These are phyloP conservation scores for Colletotrichum scovillei DNA, from an alignment of 2,329 filamentous ascomycete species.

Conservation along the genomic window DNA sequence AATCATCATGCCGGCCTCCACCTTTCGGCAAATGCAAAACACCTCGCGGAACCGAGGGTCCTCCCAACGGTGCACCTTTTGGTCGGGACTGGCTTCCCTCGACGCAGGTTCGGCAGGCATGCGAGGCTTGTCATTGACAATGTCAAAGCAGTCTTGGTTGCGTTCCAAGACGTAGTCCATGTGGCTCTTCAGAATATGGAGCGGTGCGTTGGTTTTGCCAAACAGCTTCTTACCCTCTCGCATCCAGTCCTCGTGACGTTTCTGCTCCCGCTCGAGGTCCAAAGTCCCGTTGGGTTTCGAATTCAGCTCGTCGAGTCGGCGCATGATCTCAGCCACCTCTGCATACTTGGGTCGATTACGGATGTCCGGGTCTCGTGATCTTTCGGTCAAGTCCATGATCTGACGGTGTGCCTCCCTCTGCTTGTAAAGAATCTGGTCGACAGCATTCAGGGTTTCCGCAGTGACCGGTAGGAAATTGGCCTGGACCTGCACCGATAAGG, in stretches of 20 bases:
- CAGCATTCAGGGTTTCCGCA: conserved; percentile 79
- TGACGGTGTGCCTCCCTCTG: conserved; percentile 93
- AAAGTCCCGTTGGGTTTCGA: conserved; percentile 92
- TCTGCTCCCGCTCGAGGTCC: conserved; percentile 93
- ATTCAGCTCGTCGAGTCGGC: conserved; percentile 87
- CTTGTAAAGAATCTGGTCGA: conserved; percentile 94
- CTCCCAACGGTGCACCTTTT: conserved; percentile 66
- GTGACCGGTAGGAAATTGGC: conserved; percentile 81
- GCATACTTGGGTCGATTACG: conserved; percentile 85
- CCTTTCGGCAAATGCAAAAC: conserved; percentile 94
- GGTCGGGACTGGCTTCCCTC: conserved; percentile 75
- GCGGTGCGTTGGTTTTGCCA: conserved; percentile 95
- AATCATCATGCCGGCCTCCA: conserved; percentile 99
- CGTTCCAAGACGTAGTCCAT: conserved; percentile 93
- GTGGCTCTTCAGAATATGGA: conserved; percentile 94
- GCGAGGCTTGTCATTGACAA: conserved; percentile 84
- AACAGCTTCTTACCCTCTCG: conserved; percentile 97
- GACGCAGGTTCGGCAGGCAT: conserved; percentile 93
- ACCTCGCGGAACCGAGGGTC: conserved; percentile 79
- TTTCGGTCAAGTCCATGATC: conserved; percentile 84
- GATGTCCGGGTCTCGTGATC: conserved; percentile 80
- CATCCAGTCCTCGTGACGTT: conserved; percentile 99
- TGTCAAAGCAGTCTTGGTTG: conserved; percentile 92
- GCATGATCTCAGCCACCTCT: conserved; percentile 91
- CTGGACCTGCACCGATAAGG: conserved; percentile 84